Evolutionary conservation across 192 early-diverging fungal genomes (phyloP).

Genomic region (Pilobolus umbonatus): DNA sequence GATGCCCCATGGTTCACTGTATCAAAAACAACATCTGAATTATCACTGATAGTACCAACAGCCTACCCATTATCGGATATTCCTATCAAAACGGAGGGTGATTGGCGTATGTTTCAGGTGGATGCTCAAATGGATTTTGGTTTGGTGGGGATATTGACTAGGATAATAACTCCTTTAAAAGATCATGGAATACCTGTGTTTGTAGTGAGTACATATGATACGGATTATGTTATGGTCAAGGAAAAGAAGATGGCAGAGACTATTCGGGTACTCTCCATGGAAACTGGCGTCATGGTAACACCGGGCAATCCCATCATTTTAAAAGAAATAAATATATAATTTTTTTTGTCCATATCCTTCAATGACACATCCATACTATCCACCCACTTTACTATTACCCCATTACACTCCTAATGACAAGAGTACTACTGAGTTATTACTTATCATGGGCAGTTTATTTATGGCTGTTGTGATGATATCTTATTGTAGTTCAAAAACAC

Average conservation of each 20-base stretch:
- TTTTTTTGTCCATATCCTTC: background rate
- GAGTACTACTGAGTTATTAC: conserved; percentile 25
- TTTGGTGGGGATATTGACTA: conserved; percentile 59
- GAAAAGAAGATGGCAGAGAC: conserved; percentile 29
- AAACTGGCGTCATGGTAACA: background rate
- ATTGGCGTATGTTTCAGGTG: conserved; percentile 51
- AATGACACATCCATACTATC: conserved; percentile 42
- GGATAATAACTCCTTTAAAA: conserved; percentile 46
- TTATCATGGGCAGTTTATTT: background rate
- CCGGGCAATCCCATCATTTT: conserved; percentile 4
- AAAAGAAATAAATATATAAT: background rate
- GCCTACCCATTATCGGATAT: background rate
- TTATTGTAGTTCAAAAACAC: background rate
- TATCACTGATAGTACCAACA: conserved; percentile 33
- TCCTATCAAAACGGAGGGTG: conserved; percentile 32
- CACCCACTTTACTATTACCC: conserved; percentile 27
- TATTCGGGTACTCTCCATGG: conserved; percentile 6
- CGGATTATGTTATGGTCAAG: conserved; percentile 70
- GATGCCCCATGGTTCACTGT: conserved; percentile 41
- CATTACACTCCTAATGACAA: conserved; percentile 44
- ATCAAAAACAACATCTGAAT: conserved; percentile 41
- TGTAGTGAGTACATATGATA: conserved; percentile 67
- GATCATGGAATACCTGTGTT: conserved; percentile 58
- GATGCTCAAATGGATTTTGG: conserved; percentile 62
- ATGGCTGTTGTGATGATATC: background rate